Base-by-base conservation (phyloP, 306 rosid genomes). In the Heteromeles arbutifolia region DNA sequence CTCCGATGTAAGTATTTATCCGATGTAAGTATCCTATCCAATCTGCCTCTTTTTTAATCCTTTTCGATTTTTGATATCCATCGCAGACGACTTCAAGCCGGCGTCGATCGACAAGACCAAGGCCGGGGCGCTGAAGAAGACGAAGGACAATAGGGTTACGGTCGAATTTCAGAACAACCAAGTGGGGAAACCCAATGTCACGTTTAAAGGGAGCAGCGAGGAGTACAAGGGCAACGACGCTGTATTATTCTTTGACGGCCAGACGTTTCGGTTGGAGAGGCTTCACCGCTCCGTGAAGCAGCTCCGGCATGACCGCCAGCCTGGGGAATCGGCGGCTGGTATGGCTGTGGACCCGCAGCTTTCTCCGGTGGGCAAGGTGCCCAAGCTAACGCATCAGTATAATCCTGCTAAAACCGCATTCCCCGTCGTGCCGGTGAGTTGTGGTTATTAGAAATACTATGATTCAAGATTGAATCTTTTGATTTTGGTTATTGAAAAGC, bases 161-260 rank as follows among this genome's bases (percentile, higher is more conserved):
- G 92, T 94, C 77, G 98, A 94, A 69, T 94, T 91, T 79, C 94
- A 87, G 76, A 95, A 90, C 88, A 92, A 92, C 44, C 98, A 95
- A 83, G 8, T 82, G 43, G 98, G 98, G 69, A 95, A 90, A 69
- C 97, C 96, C 11, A 95, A 94, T 74, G 95, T 90, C 48, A 82
- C 92, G n/a, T 95, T 95, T 66, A 94, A 92, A 69, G 98, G 98
- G 4, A 92, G 83, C 45, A 87, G 91, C 25, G 97, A 94, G 89
- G 97, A 92, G 31, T 90, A 88, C 83, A 92, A 86, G 78, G 94
- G 91, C 22, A 90, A 84, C 52, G 97, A 94, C 76, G 97, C 93
- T 67, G 96, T 92, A 24, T 84, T 94, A 87, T 92, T 92, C 68
- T 92, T 94, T 57, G 96, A 92, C 66, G 97, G 98, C 10, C 80